Base-by-base conservation (phyloP, 129 eudicot species). In the Oenanthe sinensis region DNA sequence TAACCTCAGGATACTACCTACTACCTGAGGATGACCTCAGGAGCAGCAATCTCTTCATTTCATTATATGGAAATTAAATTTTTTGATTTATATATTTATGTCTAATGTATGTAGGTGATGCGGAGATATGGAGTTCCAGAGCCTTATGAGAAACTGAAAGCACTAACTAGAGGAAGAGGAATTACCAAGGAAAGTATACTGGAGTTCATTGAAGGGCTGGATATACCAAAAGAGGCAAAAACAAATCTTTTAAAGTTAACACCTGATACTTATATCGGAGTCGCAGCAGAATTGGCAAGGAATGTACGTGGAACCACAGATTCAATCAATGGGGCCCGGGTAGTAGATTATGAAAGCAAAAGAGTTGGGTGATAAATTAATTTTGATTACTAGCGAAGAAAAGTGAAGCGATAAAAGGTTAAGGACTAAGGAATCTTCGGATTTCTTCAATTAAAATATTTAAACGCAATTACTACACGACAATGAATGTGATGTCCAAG, bases 101-200 rank as follows among this genome's bases (percentile, higher is more conserved):
- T 74, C 40, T 74, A 22, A 15, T 77, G 45, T 78, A 65, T 55
- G 6, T 46, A 95, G 98, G 98, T 95, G 79, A 95, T 95, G 99
- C 84, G 99, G 83, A 88, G 97, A 84, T 88, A 92, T 75, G 97
- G 90, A 33, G 93, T 95, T 68, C 95, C 92, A n/a, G 99, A 95
- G 88, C 99, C 97, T 39, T 92, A 92, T 68, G 99, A 95, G 92
- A 95, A 95, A 80, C 85, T 92, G 30, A 95, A 95, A 88, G 99
- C 90, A 82, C 92, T 95, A 71, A 95, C 99, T 0, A 84, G 99
- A 83, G 99, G 96, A 82, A 87, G 84, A 85, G 84, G 87, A n/a
- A 96, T 95, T 48, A 86, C 87, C 52, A 82, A 82, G 79, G 91
- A 92, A 82, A 90, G 92, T 79, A 88, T 92, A 76, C 83, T 90